Base-by-base conservation (phyloP, 1,284 basidiomycete genomes). In the Trametes hirsuta region DNA sequence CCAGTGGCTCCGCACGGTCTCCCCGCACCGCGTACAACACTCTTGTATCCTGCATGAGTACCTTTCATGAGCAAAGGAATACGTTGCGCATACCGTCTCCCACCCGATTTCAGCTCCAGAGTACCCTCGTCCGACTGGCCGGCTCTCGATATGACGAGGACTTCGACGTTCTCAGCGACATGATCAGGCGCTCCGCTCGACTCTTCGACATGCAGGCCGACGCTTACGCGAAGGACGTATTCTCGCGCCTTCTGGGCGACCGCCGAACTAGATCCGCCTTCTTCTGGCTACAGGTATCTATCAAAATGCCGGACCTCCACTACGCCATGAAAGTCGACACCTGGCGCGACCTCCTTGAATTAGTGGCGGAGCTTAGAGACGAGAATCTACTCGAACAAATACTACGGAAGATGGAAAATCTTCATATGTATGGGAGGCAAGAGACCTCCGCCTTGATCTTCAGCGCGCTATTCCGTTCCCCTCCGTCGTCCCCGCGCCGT, bases 221-320 rank as follows among this genome's bases (percentile, higher is more conserved):
- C 25, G 18, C 47, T 4, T 62, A 58, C 30, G 60, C 56, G 3
- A 75, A 74, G 36, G 70, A 30, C 6, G 21, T 68, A 1, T 55
- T 69, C 47, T 14, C 34, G 6, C 53, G 53, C 1, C 57, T 72
- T 9, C 12, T 65, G 18, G 30, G 18, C 6, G 15, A 41, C 1
- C 40, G 47, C 12, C n/a, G 59, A n/a, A 25, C 30, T 21, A 51
- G 22, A 4, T 15, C 58, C 1, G 67, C 67, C 22, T 55, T 61
- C 36, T 71, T 75, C 24, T 86, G 87, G 81, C 70, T 90, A 45
- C 73, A 72, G 22, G 83, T 87, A 76, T 76, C 79, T 12, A 71
- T 21, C 30, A 39, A 49, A 24, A 73, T 42, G 80, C 79, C 10
- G 67, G 77, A 39, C 83, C 0, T 77, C 79, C n/a, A 71, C 30